Percentiles rank a stretch among this genome's conserved stretches.
phyloP scores from a whole-genome alignment of 1,284 basidiomycete species.

The Austroboletus novae-zelandiae region DNA sequence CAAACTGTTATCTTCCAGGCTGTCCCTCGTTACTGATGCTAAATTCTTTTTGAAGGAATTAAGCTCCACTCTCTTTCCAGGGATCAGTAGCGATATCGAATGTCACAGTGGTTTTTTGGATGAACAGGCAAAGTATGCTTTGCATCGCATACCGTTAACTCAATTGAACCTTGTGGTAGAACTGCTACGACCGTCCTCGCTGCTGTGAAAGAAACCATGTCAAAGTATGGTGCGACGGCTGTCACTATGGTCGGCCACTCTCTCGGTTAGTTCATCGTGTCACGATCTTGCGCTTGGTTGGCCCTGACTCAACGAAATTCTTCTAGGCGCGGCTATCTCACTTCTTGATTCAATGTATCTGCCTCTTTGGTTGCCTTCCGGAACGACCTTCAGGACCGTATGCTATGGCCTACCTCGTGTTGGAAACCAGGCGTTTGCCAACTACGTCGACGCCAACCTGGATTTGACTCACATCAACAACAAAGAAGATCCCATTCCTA shows the following conservation, averaged over 20 bases:
- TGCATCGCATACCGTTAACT: slow-evolving; percentile 39
- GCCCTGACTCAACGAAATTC: background rate
- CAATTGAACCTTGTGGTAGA: slow-evolving; percentile 29
- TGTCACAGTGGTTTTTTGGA: slow-evolving; percentile 58
- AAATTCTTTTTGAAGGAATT: slow-evolving; percentile 42
- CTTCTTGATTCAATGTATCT: slow-evolving; percentile 48
- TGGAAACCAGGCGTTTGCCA: slow-evolving; percentile 61
- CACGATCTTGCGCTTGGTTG: background rate
- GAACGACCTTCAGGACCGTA: slow-evolving; percentile 36
- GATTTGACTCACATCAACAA: slow-evolving; percentile 53
- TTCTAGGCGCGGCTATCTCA: slow-evolving; percentile 47
- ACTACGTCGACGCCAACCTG: slow-evolving; percentile 52
- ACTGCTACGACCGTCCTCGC: slow-evolving; percentile 48
- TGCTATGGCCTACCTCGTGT: slow-evolving; percentile 63
- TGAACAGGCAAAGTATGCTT: slow-evolving; percentile 42
- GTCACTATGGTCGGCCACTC: slow-evolving; percentile 60
- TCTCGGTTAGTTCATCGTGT: slow-evolving; percentile 36
- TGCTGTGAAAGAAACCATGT: slow-evolving; percentile 46
- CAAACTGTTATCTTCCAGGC: slow-evolving; percentile 21
- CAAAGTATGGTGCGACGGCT: slow-evolving; percentile 36
- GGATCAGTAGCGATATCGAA: slow-evolving; percentile 45
- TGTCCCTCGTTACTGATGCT: slow-evolving; percentile 50
- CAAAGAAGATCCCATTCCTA: slow-evolving; percentile 48
- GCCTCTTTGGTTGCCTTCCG: slow-evolving; percentile 35
- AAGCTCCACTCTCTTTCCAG: slow-evolving; percentile 57